phyloP scores from a whole-genome alignment of 176 grass and related monocot species.

The Themeda triandra region DNA sequence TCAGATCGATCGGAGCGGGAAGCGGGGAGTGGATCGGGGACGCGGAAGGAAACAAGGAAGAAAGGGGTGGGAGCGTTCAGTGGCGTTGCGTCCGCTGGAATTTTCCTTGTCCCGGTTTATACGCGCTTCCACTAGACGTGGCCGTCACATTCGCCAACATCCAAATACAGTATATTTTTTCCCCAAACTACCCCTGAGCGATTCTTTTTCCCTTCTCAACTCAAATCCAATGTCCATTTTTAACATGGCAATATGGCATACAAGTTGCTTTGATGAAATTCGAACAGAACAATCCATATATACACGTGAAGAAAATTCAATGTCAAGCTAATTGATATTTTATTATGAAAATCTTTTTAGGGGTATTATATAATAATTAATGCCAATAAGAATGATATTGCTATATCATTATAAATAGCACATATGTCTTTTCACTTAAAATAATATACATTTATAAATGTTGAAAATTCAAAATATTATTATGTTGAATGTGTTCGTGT shows the following conservation, averaged over 20 bases:
- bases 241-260: background rate
- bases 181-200: constrained; percentile 26
- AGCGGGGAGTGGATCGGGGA: background rate
- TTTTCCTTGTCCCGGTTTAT: constrained; percentile 40
- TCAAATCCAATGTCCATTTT: background rate
- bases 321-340: background rate
- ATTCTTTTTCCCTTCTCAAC: background rate
- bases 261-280: background rate
- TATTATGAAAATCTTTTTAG: background rate
- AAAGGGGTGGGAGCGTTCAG: constrained; percentile 23
- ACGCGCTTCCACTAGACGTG: constrained; percentile 17
- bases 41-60: background rate
- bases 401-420: too few relatives aligned
- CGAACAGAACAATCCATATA: background rate
- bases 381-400: background rate
- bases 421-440: too few relatives aligned
- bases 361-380: background rate
- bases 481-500: too few relatives aligned
- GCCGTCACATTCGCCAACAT: constrained; percentile 2
- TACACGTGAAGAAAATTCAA: background rate
- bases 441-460: too few relatives aligned
- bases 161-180: background rate
- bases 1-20: background rate
- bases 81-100: constrained; percentile 33
- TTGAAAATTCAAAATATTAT: too few relatives aligned